Conservation (phyloP, 2,329 filamentous ascomycete genomes). For the Epichloe uncinata region DNA sequence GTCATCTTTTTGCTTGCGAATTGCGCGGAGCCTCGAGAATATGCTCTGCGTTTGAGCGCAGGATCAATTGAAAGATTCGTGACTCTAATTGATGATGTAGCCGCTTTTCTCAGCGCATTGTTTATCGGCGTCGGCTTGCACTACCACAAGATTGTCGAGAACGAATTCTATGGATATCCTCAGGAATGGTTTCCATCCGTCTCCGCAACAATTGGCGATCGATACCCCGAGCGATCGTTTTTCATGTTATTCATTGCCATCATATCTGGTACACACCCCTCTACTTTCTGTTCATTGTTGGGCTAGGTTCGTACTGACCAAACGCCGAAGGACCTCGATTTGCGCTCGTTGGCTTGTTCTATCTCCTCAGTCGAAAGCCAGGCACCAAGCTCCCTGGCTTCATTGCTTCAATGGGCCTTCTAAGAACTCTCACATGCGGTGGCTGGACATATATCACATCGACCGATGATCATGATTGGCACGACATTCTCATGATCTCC, state of each 20-base stretch:
- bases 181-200: constrained; percentile 96
- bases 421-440: constrained; percentile 86
- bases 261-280: constrained; percentile 55
- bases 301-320: neutral
- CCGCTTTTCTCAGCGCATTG: constrained; percentile 77
- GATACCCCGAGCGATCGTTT: constrained; percentile 90
- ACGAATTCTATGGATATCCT: constrained; percentile 89
- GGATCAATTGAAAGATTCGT: neutral
- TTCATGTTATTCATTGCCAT: constrained; percentile 97
- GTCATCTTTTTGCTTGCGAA: constrained; percentile 15
- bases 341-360: constrained; percentile 81
- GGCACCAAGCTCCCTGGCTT: constrained; percentile 68
- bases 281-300: neutral
- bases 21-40: neutral
- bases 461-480: constrained; percentile 96
- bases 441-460: constrained; percentile 98
- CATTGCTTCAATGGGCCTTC: constrained; percentile 64
- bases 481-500: constrained; percentile 98
- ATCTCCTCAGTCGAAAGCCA: constrained; percentile 68
- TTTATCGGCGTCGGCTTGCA: constrained; percentile 70
- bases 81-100: constrained; percentile 26
- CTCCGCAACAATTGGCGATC: constrained; percentile 91
- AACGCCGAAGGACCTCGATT: constrained; percentile 62
- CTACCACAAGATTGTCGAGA: constrained; percentile 94
- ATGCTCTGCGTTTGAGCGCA: neutral